A percentile compares a stretch with the other conserved stretches of the same genome.
Conservation (phyloP, 176 grass and related monocot genomes). For the Carex scoparia region DNA sequence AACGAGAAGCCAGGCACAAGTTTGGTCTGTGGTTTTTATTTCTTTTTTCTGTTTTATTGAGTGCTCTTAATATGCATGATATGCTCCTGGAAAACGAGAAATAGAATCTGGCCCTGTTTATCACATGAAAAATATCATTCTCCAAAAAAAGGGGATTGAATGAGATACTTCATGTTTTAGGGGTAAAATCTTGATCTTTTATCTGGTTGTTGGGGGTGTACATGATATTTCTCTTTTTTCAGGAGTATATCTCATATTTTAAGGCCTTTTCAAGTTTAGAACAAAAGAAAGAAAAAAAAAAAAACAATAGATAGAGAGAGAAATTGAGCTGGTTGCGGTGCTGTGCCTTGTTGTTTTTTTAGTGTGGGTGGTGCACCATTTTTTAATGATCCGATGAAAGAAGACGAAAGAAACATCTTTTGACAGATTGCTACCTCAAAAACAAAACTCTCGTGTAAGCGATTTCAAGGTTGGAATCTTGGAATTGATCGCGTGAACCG, state of each 20-base stretch:
- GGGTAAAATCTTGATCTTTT: not conserved
- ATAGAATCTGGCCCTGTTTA: not conserved
- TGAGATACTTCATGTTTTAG: not conserved
- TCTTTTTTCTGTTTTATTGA: not conserved
- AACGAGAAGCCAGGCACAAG: slow-evolving; percentile 22
- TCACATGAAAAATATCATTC: slow-evolving; percentile 1
- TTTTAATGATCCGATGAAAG: not conserved
- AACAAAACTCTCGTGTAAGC: not conserved
- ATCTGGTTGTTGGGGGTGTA: not conserved
- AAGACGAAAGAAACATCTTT: not conserved
- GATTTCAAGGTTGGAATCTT: not conserved
- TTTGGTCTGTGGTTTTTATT: slow-evolving; percentile 20
- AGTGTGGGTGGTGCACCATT: not conserved
- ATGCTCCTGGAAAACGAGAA: not conserved
- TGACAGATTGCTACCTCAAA: slow-evolving; percentile 2
- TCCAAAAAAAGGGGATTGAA: not conserved
- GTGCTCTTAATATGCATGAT: not conserved
- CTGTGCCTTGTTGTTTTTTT: slow-evolving; percentile 13
- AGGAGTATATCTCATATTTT: not conserved
- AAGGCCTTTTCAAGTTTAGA: not conserved
- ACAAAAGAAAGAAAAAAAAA: not conserved
- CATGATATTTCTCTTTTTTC: not conserved
- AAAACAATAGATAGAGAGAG: not conserved
- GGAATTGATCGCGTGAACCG: not conserved
- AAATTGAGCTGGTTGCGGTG: not conserved